Percentiles rank a stretch among this genome's conserved stretches.
Conservation (phyloP, 257 asterid genomes). For the Solanum arcanum region DNA sequence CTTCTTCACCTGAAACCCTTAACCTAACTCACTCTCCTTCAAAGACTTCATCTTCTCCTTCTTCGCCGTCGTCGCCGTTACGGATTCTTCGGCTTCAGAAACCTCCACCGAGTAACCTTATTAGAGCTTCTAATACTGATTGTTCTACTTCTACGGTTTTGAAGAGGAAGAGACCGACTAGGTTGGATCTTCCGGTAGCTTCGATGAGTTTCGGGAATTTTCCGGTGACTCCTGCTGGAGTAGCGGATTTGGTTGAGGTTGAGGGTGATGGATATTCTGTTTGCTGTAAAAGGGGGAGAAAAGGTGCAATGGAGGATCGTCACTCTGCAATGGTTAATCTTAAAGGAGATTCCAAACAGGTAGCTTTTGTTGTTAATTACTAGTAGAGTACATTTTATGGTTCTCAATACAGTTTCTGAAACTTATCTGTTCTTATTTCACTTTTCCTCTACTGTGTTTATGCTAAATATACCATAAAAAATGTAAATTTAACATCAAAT, state of each 20-base stretch:
- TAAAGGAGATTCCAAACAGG: constrained; percentile 56
- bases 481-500: background rate
- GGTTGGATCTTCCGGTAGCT: constrained; percentile 36
- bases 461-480: background rate
- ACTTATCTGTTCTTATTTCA: background rate
- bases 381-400: background rate
- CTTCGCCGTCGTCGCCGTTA: constrained; percentile 40
- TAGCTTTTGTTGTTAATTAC: background rate
- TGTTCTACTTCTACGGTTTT: constrained; percentile 13
- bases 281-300: constrained; percentile 74
- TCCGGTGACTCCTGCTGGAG: constrained; percentile 12
- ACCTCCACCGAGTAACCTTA: constrained; percentile 36
- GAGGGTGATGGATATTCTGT: constrained; percentile 72
- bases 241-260: constrained; percentile 30
- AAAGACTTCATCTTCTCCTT: constrained; percentile 23
- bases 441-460: background rate
- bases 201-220: constrained; percentile 4
- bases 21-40: background rate
- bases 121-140: constrained; percentile 24
- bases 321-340: constrained; percentile 45
- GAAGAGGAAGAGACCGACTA: constrained; percentile 60
- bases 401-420: background rate
- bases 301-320: constrained; percentile 79
- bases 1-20: constrained; percentile 19
- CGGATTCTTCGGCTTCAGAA: constrained; percentile 43